phyloP scores from a whole-genome alignment of 2,329 filamentous ascomycete genomes.

The Colletotrichum limetticola region DNA sequence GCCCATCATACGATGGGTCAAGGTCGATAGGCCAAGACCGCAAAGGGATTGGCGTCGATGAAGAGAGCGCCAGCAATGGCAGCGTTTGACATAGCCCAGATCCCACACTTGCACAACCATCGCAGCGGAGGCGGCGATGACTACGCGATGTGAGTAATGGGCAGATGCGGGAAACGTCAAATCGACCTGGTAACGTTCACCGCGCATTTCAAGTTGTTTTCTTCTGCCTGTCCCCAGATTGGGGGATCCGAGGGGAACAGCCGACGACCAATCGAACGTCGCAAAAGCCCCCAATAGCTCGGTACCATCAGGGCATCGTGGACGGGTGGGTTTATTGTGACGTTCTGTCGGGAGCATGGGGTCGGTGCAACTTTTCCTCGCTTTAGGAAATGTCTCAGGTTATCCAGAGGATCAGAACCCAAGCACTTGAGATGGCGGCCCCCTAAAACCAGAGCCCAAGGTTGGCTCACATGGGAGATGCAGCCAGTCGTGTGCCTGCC shows the following conservation, averaged over 20 bases:
- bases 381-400: constrained; percentile 21
- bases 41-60: constrained; percentile 17
- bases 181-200: not conserved
- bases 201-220: not conserved
- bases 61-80: constrained; percentile 7
- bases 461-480: constrained; percentile 13
- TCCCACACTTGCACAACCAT: not conserved
- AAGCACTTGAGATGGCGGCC: constrained; percentile 10
- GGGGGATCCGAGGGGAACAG: constrained; percentile 11
- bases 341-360: constrained; percentile 17
- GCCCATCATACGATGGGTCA: constrained; percentile 7
- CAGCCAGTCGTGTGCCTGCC: constrained; percentile 35
- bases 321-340: constrained; percentile 22
- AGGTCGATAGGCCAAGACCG: not conserved
- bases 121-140: not conserved
- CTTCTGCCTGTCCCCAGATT: constrained; percentile 1
- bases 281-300: constrained; percentile 6
- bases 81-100: not conserved
- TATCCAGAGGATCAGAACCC: constrained; percentile 12
- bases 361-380: not conserved
- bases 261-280: constrained; percentile 13
- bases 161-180: not conserved
- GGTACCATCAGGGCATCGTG: constrained; percentile 26
- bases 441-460: constrained; percentile 13
- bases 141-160: not conserved